These are phyloP conservation scores for Pseudomassariella vexata DNA, from an alignment of 2,329 filamentous ascomycete genomes.

Conservation along the genomic window DNA sequence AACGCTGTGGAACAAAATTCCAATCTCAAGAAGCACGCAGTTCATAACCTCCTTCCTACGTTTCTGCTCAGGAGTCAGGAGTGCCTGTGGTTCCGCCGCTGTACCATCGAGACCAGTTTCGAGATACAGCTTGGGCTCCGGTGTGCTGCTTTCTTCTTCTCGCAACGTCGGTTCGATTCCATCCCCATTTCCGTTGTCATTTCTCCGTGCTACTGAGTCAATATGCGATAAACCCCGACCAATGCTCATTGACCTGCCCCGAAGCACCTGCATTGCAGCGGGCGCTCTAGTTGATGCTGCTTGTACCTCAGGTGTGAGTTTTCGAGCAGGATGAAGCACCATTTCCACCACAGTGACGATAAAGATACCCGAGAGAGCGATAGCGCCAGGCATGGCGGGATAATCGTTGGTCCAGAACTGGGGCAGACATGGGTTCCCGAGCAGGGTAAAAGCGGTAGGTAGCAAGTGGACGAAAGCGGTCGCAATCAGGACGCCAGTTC, in stretches of 20 bases:
- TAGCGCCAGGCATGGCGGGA: constrained; percentile 40
- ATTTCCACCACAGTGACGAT: constrained; percentile 47
- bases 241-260: constrained; percentile 27
- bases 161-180: not conserved
- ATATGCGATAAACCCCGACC: constrained; percentile 23
- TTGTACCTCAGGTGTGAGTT: constrained; percentile 10
- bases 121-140: too few species aligned
- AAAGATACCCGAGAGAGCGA: constrained; percentile 36
- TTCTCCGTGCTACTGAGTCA: not conserved
- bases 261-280: constrained; percentile 18
- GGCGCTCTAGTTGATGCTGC: constrained; percentile 11
- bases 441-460: constrained; percentile 34
- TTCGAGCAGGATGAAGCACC: constrained; percentile 43
- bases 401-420: constrained; percentile 38
- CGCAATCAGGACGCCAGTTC: constrained; percentile 57
- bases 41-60: constrained; percentile 50
- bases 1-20: constrained; percentile 59
- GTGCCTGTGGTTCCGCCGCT: not conserved
- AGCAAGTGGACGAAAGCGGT: constrained; percentile 54
- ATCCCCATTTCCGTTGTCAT: not conserved
- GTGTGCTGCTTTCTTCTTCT: too few species aligned
- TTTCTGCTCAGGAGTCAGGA: constrained; percentile 8
- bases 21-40: constrained; percentile 55
- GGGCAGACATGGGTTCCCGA: constrained; percentile 36
- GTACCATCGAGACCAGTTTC: constrained; percentile 1